These are phyloP conservation scores for Excoecaria agallocha DNA, from an alignment of 345 rosid species.

Conservation along the genomic window DNA sequence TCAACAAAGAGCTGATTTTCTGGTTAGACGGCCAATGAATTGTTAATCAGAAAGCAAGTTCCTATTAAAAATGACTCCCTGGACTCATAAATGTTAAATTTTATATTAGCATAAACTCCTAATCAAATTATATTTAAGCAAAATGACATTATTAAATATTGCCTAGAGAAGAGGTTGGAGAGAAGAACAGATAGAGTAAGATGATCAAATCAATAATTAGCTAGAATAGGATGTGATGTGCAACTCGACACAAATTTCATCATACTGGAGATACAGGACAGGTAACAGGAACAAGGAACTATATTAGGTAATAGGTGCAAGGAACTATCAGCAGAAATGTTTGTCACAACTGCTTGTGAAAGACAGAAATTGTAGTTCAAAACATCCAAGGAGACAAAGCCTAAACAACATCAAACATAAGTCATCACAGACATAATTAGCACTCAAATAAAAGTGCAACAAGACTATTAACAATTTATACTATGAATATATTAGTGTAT, in stretches of 20 bases:
- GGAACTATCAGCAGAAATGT: neutral
- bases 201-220: neutral
- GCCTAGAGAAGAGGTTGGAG: neutral
- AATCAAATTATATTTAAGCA: neutral
- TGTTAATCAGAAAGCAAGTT: neutral
- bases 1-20: neutral
- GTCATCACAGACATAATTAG: neutral
- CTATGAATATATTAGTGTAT: neutral
- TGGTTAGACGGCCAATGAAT: neutral
- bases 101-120: neutral
- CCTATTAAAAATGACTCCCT: neutral
- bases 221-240: neutral
- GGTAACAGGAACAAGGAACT: too few species aligned
- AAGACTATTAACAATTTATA: neutral
- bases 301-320: neutral
- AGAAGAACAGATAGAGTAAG: neutral
- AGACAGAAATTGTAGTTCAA: neutral
- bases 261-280: neutral
- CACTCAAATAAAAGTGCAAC: slow-evolving; percentile 7
- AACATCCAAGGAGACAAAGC: neutral
- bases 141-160: neutral
- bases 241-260: neutral
- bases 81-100: neutral
- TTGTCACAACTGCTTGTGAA: neutral
- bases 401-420: neutral